Evolutionary conservation across 2,329 filamentous ascomycete genomes (phyloP).

Genomic region (Fonsecaea nubica): DNA sequence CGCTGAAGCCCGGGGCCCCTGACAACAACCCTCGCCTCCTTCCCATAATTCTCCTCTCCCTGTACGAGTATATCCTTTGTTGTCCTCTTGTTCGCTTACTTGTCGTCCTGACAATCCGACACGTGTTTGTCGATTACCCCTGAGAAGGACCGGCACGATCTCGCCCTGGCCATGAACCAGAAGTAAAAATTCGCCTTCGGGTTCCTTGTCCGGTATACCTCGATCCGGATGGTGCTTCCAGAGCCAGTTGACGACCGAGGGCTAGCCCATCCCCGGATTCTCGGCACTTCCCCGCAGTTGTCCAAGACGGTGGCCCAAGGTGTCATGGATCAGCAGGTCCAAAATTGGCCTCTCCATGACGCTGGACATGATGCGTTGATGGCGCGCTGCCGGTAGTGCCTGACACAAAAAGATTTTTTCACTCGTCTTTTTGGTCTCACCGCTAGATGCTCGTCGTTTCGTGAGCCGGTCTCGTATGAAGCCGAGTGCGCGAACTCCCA

Average conservation of each 20-base stretch:
- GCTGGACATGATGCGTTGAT: neutral
- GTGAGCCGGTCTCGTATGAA: neutral
- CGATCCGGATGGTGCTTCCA: constrained; percentile 21
- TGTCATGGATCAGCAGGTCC: constrained; percentile 26
- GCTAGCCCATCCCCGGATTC: constrained; percentile 27
- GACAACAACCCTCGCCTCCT: neutral
- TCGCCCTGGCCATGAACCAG: constrained; percentile 9
- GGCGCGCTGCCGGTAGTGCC: constrained; percentile 8
- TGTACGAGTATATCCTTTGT: too few species aligned
- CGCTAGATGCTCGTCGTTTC: constrained; percentile 15
- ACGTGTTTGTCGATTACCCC: constrained; percentile 15
- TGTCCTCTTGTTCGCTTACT: neutral
- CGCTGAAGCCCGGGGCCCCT: neutral
- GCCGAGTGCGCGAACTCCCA: neutral
- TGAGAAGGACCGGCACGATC: constrained; percentile 13
- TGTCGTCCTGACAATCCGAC: constrained; percentile 14
- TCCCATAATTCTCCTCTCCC: neutral
- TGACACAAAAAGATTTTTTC: constrained; percentile 5
- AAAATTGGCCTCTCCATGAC: constrained; percentile 4
- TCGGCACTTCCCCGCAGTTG: constrained; percentile 28
- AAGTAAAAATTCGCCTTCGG: neutral
- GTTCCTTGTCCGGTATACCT: neutral
- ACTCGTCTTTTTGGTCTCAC: constrained; percentile 10
- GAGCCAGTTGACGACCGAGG: neutral
- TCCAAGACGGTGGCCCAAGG: neutral